phyloP scores from a whole-genome alignment of 306 rosid species.

The Prunus mongolica region DNA sequence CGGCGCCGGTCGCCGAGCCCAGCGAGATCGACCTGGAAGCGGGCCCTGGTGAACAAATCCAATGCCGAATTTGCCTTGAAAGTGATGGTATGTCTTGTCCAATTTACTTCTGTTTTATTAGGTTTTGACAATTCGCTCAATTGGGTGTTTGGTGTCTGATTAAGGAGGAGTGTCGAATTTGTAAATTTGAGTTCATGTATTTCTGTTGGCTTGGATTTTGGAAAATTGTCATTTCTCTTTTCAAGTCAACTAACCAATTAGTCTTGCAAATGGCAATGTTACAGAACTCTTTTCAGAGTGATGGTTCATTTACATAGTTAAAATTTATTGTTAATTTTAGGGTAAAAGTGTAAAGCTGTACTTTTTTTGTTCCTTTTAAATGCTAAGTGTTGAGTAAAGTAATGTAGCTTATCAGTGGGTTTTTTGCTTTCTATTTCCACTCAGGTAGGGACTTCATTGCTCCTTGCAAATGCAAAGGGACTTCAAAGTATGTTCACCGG shows the following conservation, averaged over 20 bases:
- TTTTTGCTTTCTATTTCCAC: neutral
- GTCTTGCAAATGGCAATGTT: neutral
- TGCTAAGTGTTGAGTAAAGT: neutral
- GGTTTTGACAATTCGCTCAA: constrained; percentile 18
- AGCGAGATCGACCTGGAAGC: constrained; percentile 96
- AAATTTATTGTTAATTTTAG: neutral
- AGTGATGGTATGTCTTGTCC: constrained; percentile 62
- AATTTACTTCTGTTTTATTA: neutral
- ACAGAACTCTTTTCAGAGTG: neutral
- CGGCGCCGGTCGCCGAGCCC: constrained; percentile 49
- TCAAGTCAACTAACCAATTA: neutral
- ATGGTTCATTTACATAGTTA: neutral
- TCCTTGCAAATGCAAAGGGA: constrained; percentile 96
- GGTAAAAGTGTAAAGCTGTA: neutral
- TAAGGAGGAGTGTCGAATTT: neutral
- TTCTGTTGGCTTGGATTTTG: neutral
- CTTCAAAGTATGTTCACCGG: constrained; percentile 93
- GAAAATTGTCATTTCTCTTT: neutral
- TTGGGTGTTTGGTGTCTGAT: neutral
- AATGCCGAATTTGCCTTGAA: constrained; percentile 98
- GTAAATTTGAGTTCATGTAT: neutral
- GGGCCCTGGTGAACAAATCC: constrained; percentile 92
- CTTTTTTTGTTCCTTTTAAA: neutral
- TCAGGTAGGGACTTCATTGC: constrained; percentile 98
- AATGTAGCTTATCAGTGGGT: constrained; percentile 21